These are phyloP conservation scores for Plasmopara viticola DNA, from an alignment of 352 stramenopile genomes.

Conservation along the genomic window DNA sequence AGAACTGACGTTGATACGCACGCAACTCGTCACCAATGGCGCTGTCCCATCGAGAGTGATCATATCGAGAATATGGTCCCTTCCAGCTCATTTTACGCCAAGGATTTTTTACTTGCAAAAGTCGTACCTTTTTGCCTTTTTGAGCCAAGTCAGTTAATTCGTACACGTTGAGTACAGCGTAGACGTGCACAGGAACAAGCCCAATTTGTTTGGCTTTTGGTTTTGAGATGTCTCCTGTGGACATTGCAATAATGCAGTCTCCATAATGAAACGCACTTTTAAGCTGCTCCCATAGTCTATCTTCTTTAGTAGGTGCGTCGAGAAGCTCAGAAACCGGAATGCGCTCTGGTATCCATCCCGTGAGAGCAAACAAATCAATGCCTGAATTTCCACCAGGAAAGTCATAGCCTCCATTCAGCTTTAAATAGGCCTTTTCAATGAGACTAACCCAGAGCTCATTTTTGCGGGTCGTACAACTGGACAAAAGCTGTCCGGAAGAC, in stretches of 20 bases:
- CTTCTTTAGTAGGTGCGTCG: slow-evolving; percentile 91
- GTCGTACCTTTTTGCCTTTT: slow-evolving; percentile 43
- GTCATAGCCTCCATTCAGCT: slow-evolving; percentile 95
- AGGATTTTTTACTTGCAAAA: slow-evolving; percentile 96
- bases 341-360: slow-evolving; percentile 96
- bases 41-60: slow-evolving; percentile 48
- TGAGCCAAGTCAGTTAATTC: slow-evolving; percentile 40
- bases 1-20: slow-evolving; percentile 48
- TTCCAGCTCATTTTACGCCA: slow-evolving; percentile 87
- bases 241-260: slow-evolving; percentile 97
- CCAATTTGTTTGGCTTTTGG: slow-evolving; percentile 81
- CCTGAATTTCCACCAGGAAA: slow-evolving; percentile 96
- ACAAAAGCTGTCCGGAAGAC: slow-evolving; percentile 62
- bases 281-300: slow-evolving; percentile 93
- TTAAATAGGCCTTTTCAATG: slow-evolving; percentile 99
- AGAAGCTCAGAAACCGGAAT: slow-evolving; percentile 58
- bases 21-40: slow-evolving; percentile 53
- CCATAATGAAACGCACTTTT: slow-evolving; percentile 91
- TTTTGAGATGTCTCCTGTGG: slow-evolving; percentile 79
- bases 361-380: slow-evolving; percentile 97
- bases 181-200: slow-evolving; percentile 94
- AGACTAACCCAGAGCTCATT: slow-evolving; percentile 92
- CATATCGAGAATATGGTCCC: slow-evolving; percentile 76
- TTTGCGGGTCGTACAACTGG: slow-evolving; percentile 69
- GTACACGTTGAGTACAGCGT: slow-evolving; percentile 92